Percentiles rank a stretch among this genome's conserved stretches.
Conservation (phyloP, 148 eudicot species). For the Salicornia ramosissima region DNA sequence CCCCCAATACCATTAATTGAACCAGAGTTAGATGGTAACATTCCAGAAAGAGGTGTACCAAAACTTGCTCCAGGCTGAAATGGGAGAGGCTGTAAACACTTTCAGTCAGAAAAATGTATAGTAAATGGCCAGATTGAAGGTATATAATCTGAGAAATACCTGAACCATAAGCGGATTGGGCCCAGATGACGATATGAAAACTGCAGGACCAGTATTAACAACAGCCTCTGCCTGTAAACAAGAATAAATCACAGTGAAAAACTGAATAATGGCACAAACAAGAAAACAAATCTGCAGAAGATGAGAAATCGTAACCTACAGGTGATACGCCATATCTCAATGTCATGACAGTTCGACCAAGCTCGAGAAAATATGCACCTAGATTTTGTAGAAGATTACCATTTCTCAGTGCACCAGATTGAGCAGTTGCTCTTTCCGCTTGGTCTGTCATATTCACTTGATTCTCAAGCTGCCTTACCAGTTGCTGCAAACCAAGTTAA, state of each 20-base stretch:
- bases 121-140: background rate
- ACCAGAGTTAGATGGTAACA: conserved; percentile 25
- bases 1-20: conserved; percentile 28
- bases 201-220: conserved; percentile 50
- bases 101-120: conserved; percentile 19
- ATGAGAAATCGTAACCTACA: conserved; percentile 20
- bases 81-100: conserved; percentile 38
- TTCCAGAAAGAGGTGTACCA: conserved; percentile 27
- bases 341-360: conserved; percentile 47
- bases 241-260: background rate
- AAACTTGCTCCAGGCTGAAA: conserved; percentile 47
- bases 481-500: conserved; percentile 32
- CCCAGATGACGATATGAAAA: conserved; percentile 44
- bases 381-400: conserved; percentile 44
- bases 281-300: conserved; percentile 5
- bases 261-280: conserved; percentile 11
- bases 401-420: conserved; percentile 36
- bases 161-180: conserved; percentile 63
- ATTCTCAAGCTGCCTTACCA: conserved; percentile 31
- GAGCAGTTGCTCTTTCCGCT: conserved; percentile 30
- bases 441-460: conserved; percentile 35
- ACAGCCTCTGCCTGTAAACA: conserved; percentile 44
- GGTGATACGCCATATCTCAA: conserved; percentile 45
- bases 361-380: conserved; percentile 50
- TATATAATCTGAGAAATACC: conserved; percentile 24